Evolutionary conservation across 1,139 yeast species (phyloP), one percentile per base, ranked within the genome.

Genomic region (Kluyveromyces sp.): DNA sequence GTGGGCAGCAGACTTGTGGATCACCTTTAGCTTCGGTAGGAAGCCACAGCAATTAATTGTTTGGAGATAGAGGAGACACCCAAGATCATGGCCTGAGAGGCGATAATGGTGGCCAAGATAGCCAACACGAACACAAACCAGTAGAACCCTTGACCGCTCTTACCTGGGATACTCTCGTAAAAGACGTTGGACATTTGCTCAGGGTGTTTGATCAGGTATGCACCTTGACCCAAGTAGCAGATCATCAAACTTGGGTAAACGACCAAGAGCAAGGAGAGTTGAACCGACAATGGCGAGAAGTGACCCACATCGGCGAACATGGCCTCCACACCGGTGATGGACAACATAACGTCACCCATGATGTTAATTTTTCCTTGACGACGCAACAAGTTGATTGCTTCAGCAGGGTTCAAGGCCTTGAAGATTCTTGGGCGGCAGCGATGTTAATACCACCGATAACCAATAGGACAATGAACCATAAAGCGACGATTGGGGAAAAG

Each of bases 231-330:
- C 53, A 78, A 66, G 55, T 79, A 79, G 40, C 74, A 67, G 33
- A 76, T 53, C 55, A 77, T 67, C 54, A 79, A 61, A 35, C 75
- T 66, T 3, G 81, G 79, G 53, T 76, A 78, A n/a, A 76, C 79
- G 51, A 74, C 66, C 8, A 57, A 56, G 0, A 69, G 51, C 49
- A 77, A 58, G 2, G 81, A 68, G 31, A 77, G 52, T 51, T 76
- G 80, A 38, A 77, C 68, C 0, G 83, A 77, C 6, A 67, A 54
- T 36, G 66, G 65, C 2, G 80, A 78, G 55, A 77, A 76, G 51
- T 76, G 80, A 1, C 82, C 79, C 46, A 78, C 67, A 60, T 79
- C 83, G 3, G 82, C 80, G 64, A 79, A 79, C 78, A 79, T 73
- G 3, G 83, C 82, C 54, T 79, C 84, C 2, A 77, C 68, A 37